phyloP scores from a whole-genome alignment of 441 rosid species.

The Gossypium gossypioides region DNA sequence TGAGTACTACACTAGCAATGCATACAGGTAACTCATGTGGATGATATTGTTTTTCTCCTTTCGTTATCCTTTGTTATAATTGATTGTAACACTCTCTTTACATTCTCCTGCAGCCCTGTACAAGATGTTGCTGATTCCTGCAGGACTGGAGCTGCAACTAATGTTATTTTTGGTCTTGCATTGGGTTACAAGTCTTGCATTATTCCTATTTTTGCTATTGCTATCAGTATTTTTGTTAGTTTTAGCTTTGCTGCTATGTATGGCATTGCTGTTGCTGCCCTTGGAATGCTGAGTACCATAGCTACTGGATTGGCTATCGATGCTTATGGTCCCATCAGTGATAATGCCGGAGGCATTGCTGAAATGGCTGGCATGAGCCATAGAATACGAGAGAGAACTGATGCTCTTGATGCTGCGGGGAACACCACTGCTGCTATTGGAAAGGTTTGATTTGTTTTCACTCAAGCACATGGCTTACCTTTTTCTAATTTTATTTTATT shows the following conservation, averaged over 20 bases:
- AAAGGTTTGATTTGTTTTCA: conserved; percentile 30
- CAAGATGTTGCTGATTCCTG: conserved; percentile 74
- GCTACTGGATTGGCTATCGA: conserved; percentile 63
- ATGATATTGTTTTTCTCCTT: neutral
- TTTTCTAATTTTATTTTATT: neutral
- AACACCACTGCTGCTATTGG: conserved; percentile 9
- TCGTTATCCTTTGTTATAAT: neutral
- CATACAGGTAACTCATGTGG: conserved; percentile 51
- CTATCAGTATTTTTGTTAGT: conserved; percentile 54
- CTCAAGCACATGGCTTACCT: neutral
- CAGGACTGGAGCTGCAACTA: conserved; percentile 71
- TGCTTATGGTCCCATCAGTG: conserved; percentile 72
- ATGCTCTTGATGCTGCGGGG: conserved; percentile 46
- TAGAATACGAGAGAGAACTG: conserved; percentile 56
- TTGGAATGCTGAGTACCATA: conserved; percentile 66
- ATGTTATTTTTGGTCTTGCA: conserved; percentile 69
- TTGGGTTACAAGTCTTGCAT: conserved; percentile 64
- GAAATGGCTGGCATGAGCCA: conserved; percentile 80
- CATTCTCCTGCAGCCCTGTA: conserved; percentile 41
- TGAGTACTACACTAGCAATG: conserved; percentile 87
- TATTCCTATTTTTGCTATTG: conserved; percentile 64
- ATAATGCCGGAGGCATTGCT: conserved; percentile 70
- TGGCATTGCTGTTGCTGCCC: conserved; percentile 69
- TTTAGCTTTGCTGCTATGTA: conserved; percentile 72
- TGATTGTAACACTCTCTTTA: neutral